Conservation (phyloP, 148 eudicot species). For the Polygonum aviculare region DNA sequence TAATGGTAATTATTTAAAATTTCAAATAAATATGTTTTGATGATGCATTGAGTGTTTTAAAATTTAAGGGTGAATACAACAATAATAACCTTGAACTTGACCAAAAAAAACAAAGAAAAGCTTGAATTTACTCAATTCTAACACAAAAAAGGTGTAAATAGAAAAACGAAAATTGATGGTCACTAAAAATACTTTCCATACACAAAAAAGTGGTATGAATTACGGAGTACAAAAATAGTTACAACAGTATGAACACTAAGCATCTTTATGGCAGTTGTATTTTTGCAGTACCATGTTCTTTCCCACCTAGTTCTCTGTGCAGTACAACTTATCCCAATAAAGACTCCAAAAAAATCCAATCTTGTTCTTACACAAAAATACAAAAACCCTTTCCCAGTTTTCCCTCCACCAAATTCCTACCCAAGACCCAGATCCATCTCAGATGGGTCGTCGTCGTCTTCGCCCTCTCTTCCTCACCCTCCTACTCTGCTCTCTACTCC, state of each 20-base stretch:
- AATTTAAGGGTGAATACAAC: no score
- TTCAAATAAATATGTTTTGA: no score
- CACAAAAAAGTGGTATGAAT: no score
- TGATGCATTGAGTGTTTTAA: no score
- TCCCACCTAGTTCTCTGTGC: background rate
- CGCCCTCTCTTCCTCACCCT: background rate
- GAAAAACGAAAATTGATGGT: no score
- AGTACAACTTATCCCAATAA: background rate
- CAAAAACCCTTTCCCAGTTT: background rate
- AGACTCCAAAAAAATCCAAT: background rate
- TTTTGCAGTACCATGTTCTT: background rate
- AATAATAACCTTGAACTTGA: no score
- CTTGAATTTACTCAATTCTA: no score
- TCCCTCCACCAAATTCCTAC: background rate
- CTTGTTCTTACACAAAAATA: background rate
- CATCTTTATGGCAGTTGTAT: background rate
- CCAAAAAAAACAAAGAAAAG: no score
- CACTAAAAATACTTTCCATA: no score
- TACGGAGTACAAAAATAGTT: background rate
- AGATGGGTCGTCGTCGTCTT: background rate
- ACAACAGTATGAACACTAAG: background rate
- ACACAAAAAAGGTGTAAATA: no score
- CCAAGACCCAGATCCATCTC: background rate
- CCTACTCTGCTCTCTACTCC: constrained; percentile 18
- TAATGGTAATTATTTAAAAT: no score